Percentiles rank a stretch among this genome's conserved stretches.
Conservation (phyloP, 257 asterid species). For the Agastache rugosa region DNA sequence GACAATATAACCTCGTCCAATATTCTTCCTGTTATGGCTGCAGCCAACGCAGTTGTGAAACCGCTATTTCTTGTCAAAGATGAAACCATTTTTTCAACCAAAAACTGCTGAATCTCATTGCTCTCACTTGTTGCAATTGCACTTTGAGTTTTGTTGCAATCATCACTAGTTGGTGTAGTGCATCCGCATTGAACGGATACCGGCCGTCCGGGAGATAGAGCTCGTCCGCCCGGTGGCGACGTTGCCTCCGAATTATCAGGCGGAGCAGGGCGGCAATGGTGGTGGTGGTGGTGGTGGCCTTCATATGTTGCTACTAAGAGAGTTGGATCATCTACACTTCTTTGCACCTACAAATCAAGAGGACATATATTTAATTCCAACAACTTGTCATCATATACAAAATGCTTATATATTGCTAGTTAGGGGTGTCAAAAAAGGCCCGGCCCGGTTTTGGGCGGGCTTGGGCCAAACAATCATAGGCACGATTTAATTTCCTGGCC, state of each 20-base stretch:
- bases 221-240: constrained; percentile 18
- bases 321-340: constrained; percentile 64
- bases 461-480: too few relatives aligned
- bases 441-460: too few relatives aligned
- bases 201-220: not conserved
- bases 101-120: constrained; percentile 42
- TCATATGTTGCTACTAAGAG: constrained; percentile 69
- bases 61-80: constrained; percentile 58
- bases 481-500: too few relatives aligned
- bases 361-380: too few relatives aligned
- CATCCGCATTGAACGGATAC: constrained; percentile 9
- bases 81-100: constrained; percentile 66
- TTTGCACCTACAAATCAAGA: constrained; percentile 59
- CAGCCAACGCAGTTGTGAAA: constrained; percentile 69
- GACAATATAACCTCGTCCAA: constrained; percentile 40
- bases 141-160: constrained; percentile 30
- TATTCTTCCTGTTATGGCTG: constrained; percentile 68
- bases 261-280: constrained; percentile 40
- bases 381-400: too few relatives aligned
- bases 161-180: constrained; percentile 28
- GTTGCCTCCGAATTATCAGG: constrained; percentile 27
- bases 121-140: constrained; percentile 24
- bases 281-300: constrained; percentile 58
- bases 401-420: too few relatives aligned
- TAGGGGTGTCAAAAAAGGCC: too few relatives aligned